These are phyloP conservation scores for Jamesozyma gamospora DNA, from an alignment of 805 yeast species.

Conservation along the genomic window DNA sequence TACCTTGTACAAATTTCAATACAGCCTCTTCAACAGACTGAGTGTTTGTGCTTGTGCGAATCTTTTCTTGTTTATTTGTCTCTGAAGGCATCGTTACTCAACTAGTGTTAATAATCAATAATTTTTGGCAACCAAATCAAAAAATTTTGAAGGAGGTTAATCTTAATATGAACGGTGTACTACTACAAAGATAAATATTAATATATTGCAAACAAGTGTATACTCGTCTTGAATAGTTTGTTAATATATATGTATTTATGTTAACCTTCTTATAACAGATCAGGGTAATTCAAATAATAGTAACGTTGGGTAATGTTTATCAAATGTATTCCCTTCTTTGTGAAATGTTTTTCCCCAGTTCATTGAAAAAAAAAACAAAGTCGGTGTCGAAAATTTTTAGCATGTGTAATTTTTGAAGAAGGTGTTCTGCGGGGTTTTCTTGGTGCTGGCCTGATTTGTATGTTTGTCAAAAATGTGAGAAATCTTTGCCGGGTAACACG, in stretches of 20 bases:
- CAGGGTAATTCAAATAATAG: not conserved
- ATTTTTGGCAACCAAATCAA: no score
- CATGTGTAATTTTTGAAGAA: not conserved
- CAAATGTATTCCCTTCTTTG: not conserved
- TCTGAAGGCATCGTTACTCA: constrained; percentile 1
- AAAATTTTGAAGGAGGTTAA: no score
- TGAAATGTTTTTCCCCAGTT: not conserved
- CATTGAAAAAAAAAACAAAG: not conserved
- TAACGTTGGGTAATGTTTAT: not conserved
- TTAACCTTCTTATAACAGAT: not conserved
- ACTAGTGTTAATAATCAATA: no score
- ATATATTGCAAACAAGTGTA: no score
- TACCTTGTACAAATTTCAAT: constrained; percentile 59
- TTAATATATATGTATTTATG: no score
- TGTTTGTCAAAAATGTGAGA: no score
- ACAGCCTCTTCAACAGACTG: constrained; percentile 69
- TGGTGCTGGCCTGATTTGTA: not conserved
- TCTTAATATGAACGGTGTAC: no score
- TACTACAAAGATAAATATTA: no score
- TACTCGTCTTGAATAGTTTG: no score
- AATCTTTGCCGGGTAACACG: constrained; percentile 1
- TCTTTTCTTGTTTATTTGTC: not conserved
- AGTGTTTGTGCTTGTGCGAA: constrained; percentile 3
- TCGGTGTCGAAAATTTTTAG: no score
- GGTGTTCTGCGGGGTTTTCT: not conserved